These are phyloP conservation scores for Suillus variegatus DNA, from an alignment of 768 basidiomycete species.

Conservation along the genomic window DNA sequence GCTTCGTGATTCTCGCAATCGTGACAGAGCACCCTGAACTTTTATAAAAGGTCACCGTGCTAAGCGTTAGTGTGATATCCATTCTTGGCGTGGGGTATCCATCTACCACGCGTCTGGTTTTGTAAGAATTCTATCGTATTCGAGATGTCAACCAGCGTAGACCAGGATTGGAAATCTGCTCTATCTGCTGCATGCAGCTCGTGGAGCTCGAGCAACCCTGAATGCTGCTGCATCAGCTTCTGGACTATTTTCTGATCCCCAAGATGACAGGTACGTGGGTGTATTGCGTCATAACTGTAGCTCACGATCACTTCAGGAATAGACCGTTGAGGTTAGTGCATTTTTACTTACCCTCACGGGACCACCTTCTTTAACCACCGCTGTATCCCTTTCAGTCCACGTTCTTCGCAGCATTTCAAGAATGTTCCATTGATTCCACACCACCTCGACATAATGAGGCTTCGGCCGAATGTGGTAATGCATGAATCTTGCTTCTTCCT, in stretches of 20 bases:
- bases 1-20: background rate
- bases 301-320: background rate
- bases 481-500: background rate
- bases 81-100: background rate
- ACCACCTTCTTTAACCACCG: background rate
- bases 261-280: background rate
- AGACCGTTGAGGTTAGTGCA: background rate
- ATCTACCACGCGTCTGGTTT: background rate
- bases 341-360: background rate
- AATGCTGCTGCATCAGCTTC: background rate
- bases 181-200: background rate
- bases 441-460: background rate
- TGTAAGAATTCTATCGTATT: background rate
- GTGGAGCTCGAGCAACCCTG: background rate
- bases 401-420: background rate
- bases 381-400: background rate
- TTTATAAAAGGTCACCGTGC: background rate
- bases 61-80: background rate
- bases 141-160: background rate
- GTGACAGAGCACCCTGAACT: background rate
- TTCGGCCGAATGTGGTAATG: background rate
- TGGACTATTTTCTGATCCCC: background rate
- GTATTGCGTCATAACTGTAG: background rate
- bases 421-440: background rate
- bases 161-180: background rate